Conservation (phyloP, 1,139 yeast species). For the Yamadazyma epiphylla region DNA sequence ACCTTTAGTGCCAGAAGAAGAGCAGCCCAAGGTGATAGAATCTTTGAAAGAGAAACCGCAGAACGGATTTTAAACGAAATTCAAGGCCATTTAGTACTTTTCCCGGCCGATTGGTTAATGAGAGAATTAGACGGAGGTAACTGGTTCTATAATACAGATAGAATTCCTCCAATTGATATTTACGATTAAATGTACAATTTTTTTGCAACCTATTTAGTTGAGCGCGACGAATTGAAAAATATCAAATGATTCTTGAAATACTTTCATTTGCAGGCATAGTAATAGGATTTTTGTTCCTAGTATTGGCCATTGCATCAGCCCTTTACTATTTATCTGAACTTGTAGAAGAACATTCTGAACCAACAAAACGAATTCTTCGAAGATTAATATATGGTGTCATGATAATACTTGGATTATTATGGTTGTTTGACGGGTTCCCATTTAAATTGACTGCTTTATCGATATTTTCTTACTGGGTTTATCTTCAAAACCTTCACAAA, state of each 20-base stretch:
- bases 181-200: conserved; percentile 69
- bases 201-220: too few species aligned
- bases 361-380: conserved; percentile 68
- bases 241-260: conserved; percentile 35
- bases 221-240: neutral
- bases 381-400: conserved; percentile 61
- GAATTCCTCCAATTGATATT: conserved; percentile 92
- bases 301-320: conserved; percentile 70
- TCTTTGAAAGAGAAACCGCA: conserved; percentile 75
- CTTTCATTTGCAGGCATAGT: conserved; percentile 66
- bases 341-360: conserved; percentile 89
- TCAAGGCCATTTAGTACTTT: conserved; percentile 85
- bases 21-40: conserved; percentile 41
- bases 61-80: conserved; percentile 67
- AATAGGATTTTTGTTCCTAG: conserved; percentile 69
- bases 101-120: conserved; percentile 89
- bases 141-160: conserved; percentile 93
- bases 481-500: conserved; percentile 67
- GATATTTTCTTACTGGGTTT: conserved; percentile 64
- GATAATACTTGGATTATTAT: conserved; percentile 48
- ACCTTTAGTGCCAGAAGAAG: conserved; percentile 37
- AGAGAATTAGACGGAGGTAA: conserved; percentile 85
- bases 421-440: conserved; percentile 78
- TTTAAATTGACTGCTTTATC: conserved; percentile 61
- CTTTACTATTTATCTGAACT: conserved; percentile 86